Conservation (phyloP, 129 eudicot species). For the Silybum marianum region DNA sequence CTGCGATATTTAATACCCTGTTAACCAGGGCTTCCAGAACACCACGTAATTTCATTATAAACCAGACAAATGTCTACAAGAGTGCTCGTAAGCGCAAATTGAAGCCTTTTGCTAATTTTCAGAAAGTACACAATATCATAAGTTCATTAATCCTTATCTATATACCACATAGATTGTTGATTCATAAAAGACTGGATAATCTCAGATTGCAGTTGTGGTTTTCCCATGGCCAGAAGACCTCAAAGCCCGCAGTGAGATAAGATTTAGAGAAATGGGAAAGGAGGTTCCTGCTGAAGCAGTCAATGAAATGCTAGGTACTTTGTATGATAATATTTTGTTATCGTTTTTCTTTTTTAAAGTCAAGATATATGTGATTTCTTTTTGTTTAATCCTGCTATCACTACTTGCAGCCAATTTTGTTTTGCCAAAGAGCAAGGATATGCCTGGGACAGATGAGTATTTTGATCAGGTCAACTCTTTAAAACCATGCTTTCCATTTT, state of each 20-base stretch:
- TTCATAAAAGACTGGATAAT: conserved; percentile 11
- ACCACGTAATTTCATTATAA: conserved; percentile 69
- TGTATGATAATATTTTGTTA: not conserved
- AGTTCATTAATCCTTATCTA: conserved; percentile 7
- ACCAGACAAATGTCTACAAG: conserved; percentile 76
- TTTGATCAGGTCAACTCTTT: conserved; percentile 59
- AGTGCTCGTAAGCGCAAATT: conserved; percentile 66
- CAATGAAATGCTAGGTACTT: conserved; percentile 66
- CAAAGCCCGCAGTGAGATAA: conserved; percentile 54
- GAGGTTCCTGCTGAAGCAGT: conserved; percentile 65
- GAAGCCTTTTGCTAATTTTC: conserved; percentile 62
- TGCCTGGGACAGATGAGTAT: conserved; percentile 61
- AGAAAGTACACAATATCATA: conserved; percentile 46
- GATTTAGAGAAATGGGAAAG: conserved; percentile 68
- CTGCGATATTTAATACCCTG: conserved; percentile 58
- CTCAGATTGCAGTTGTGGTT: conserved; percentile 73
- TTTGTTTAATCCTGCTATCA: conserved; percentile 9
- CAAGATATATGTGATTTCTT: not conserved
- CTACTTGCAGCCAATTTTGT: conserved; percentile 56
- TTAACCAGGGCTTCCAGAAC: conserved; percentile 60
- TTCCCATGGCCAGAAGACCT: conserved; percentile 62
- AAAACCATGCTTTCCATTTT: not conserved
- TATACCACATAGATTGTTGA: conserved; percentile 2
- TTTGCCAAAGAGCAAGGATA: conserved; percentile 71
- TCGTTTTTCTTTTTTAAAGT: not conserved